Evolutionary conservation across 116 monocot species (phyloP).

Genomic region (Thalassia testudinum): DNA sequence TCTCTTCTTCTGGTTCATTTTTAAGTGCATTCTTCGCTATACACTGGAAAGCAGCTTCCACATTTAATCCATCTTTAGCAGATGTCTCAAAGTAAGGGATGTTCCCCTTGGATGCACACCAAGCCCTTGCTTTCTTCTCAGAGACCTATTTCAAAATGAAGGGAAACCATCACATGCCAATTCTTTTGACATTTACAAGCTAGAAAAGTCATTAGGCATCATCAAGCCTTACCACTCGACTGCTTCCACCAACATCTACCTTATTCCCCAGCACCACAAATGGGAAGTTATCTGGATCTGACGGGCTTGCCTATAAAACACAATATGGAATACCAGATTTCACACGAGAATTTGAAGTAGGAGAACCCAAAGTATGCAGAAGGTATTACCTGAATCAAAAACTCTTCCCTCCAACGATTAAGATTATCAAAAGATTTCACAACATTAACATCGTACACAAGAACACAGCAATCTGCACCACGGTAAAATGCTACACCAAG

Average conservation of each 20-base stretch:
- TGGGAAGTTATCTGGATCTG: constrained; percentile 72
- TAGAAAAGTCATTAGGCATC: neutral
- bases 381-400: constrained; percentile 55
- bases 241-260: constrained; percentile 64
- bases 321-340: neutral
- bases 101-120: constrained; percentile 75
- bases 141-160: constrained; percentile 28
- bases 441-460: constrained; percentile 81
- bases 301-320: constrained; percentile 42
- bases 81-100: constrained; percentile 81
- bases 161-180: neutral
- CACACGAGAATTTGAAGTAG: neutral
- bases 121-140: constrained; percentile 64
- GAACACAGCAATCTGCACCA: constrained; percentile 83
- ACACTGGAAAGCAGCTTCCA: constrained; percentile 60
- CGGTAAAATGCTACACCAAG: constrained; percentile 82
- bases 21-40: constrained; percentile 71
- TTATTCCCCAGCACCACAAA: constrained; percentile 80
- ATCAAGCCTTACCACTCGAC: constrained; percentile 30
- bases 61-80: constrained; percentile 70
- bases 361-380: neutral
- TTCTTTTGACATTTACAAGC: neutral
- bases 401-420: constrained; percentile 82
- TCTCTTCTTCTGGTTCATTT: constrained; percentile 73
- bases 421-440: constrained; percentile 77